A percentile compares a stretch with the other conserved stretches of the same genome.
Evolutionary conservation across 2,329 filamentous ascomycete species (phyloP).

Genomic region (Bipolaris cookei): DNA sequence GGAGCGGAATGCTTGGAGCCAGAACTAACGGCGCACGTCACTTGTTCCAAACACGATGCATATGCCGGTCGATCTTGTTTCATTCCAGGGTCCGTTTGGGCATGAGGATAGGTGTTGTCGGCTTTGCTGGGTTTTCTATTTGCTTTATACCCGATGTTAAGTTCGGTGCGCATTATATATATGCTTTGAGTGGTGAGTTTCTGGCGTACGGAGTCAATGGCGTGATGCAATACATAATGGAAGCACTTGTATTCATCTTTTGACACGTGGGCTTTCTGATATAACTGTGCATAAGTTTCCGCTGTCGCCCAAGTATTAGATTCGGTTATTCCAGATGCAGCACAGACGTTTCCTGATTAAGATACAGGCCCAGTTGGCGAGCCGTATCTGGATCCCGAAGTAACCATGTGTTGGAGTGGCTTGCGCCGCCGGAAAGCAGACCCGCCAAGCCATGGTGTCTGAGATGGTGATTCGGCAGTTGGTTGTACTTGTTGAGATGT

Average conservation of each 20-base stretch:
- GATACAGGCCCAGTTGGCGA: not conserved
- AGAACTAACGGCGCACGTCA: constrained; percentile 18
- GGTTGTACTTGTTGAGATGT: not conserved
- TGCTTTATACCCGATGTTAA: constrained; percentile 21
- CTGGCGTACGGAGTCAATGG: constrained; percentile 7
- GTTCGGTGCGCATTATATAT: constrained; percentile 10
- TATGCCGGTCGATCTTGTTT: not conserved
- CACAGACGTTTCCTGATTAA: not conserved
- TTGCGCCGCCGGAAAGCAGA: not conserved
- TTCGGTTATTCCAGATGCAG: not conserved
- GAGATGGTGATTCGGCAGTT: not conserved
- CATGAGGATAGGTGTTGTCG: constrained; percentile 1
- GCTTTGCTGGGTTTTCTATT: constrained; percentile 3
- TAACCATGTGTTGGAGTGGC: not conserved
- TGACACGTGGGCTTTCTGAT: constrained; percentile 1
- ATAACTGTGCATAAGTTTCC: not conserved
- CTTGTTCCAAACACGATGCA: not conserved
- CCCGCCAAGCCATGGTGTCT: not conserved
- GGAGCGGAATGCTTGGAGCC: constrained; percentile 51
- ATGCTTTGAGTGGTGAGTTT: constrained; percentile 1
- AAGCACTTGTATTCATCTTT: not conserved
- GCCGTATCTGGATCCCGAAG: not conserved
- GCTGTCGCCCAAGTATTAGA: not conserved
- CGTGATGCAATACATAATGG: not conserved
- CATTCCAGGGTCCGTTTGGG: not conserved